phyloP scores from a whole-genome alignment of 805 yeast genomes.

The Hanseniaspora thailandica region DNA sequence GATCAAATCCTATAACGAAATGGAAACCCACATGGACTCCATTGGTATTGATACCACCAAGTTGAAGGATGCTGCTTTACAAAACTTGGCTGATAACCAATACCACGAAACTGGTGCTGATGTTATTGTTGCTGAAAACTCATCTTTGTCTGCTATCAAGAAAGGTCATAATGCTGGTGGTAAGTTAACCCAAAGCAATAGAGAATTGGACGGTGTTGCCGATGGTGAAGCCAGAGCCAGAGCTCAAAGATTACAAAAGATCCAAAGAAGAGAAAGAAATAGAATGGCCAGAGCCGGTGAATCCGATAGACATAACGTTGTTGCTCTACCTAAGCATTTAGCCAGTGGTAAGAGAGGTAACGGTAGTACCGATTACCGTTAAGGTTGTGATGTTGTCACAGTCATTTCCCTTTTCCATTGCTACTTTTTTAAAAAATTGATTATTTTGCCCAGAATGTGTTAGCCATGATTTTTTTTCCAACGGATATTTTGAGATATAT shows the following conservation, averaged over 20 bases:
- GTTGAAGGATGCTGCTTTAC: constrained; percentile 42
- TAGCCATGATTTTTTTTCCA: not conserved
- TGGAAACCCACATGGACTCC: constrained; percentile 82
- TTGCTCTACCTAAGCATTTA: constrained; percentile 83
- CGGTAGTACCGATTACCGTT: constrained; percentile 86
- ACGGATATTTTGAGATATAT: not conserved
- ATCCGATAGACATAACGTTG: constrained; percentile 82
- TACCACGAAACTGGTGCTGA: constrained; percentile 61
- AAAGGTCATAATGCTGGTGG: constrained; percentile 30
- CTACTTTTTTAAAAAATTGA: not conserved
- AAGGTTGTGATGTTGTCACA: constrained; percentile 20
- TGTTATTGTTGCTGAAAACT: constrained; percentile 48
- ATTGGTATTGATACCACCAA: constrained; percentile 78
- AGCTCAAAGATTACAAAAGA: constrained; percentile 76
- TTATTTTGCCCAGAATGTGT: not conserved
- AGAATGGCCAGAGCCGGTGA: constrained; percentile 89
- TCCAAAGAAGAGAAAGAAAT: constrained; percentile 88
- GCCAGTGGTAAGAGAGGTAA: constrained; percentile 93
- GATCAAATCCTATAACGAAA: constrained; percentile 57
- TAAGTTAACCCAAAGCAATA: constrained; percentile 51
- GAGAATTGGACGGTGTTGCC: constrained; percentile 74
- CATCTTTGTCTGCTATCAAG: constrained; percentile 25
- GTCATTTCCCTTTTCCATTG: too few relatives aligned
- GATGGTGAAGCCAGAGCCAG: constrained; percentile 71
- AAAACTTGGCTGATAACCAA: constrained; percentile 31